Base-by-base conservation (phyloP, 169 alveolate species). In the Plasmodium ovale region DNA sequence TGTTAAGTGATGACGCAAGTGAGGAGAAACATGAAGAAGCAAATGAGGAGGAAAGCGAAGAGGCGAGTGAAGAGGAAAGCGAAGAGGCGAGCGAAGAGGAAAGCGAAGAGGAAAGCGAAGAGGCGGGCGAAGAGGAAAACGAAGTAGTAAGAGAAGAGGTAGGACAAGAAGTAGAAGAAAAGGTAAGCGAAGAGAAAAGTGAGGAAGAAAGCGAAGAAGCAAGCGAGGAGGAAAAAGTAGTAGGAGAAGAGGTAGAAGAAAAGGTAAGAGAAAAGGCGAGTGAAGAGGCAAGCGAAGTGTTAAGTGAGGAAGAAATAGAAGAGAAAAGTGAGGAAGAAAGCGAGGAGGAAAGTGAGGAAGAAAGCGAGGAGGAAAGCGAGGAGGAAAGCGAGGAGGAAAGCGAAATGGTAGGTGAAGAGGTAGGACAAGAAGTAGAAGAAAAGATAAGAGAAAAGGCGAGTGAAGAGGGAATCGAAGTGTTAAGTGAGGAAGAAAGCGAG, bases 101-200 rank as follows among this genome's bases (percentile, higher is more conserved):
- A 10, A 56, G 14, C 35, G 70, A 53, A 16, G 87, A 53, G 10
- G 64, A 31, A 14, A 54, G 29, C 6, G 87, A 71, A 29, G 87
- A 27, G 54, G 49, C 2, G 12, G 69, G 53, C 19, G 70, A 71
- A 51, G 69, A 51, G 51, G 35, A 7, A 49, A 35, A 49, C 10
- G 68, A 70, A 29, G 68, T 49, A 33, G 56, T 23, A 0, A 56
- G 5, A 25, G 65, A 53, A 9, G 21, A 70, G 16, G 33, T 9
- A 53, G 69, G 25, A n/a, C 54, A 53, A 35, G 47, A 33, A 31
- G 71, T n/a, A 44, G 44, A 2, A 53, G 87, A 71, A 23, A 44
- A 0, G 39, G 71, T 53, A 6, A 23, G 10, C 23, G 65, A 44
- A 69, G 70, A 71, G 14, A 39, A 27, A 39, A 56, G 53, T 1